phyloP scores from a whole-genome alignment of 2,329 filamentous ascomycete genomes.

The Thelonectria rubi region DNA sequence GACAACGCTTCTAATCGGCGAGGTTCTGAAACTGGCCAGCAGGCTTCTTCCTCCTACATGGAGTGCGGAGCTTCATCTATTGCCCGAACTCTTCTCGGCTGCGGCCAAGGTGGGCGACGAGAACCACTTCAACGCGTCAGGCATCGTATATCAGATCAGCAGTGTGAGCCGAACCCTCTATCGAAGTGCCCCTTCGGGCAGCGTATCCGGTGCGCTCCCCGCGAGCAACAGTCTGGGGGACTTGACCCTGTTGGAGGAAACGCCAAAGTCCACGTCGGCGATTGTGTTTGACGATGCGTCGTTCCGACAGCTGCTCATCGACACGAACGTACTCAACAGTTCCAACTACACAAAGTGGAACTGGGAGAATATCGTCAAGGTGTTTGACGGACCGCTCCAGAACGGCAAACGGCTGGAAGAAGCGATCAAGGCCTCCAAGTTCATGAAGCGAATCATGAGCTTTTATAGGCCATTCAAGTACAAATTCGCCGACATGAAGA shows the following conservation, averaged over 20 bases:
- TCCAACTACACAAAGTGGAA: constrained; percentile 97
- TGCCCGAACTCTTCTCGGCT: constrained; percentile 84
- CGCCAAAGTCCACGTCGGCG: constrained; percentile 60
- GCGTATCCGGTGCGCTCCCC: constrained; percentile 50
- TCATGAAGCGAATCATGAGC: constrained; percentile 91
- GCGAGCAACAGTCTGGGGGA: constrained; percentile 58
- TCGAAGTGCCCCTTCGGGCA: constrained; percentile 69
- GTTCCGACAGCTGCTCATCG: constrained; percentile 72
- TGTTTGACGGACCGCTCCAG: constrained; percentile 91
- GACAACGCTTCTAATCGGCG: constrained; percentile 88
- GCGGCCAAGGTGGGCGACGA: constrained; percentile 77
- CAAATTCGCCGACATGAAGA: constrained; percentile 89
- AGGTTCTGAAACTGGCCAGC: constrained; percentile 89
- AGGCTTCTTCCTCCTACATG: constrained; percentile 82
- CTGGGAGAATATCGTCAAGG: constrained; percentile 89
- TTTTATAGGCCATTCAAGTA: constrained; percentile 98
- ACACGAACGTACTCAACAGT: constrained; percentile 87
- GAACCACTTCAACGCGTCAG: constrained; percentile 80
- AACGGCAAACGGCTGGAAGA: constrained; percentile 94
- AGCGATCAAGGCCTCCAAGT: constrained; percentile 93
- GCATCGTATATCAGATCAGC: constrained; percentile 97
- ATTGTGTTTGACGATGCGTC: constrained; percentile 66
- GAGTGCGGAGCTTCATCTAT: constrained; percentile 85
- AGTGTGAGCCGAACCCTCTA: constrained; percentile 95
- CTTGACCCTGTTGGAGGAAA: constrained; percentile 63